These are phyloP conservation scores for Tolypocladium tundrense DNA, from an alignment of 2,329 filamentous ascomycete species.

Conservation along the genomic window DNA sequence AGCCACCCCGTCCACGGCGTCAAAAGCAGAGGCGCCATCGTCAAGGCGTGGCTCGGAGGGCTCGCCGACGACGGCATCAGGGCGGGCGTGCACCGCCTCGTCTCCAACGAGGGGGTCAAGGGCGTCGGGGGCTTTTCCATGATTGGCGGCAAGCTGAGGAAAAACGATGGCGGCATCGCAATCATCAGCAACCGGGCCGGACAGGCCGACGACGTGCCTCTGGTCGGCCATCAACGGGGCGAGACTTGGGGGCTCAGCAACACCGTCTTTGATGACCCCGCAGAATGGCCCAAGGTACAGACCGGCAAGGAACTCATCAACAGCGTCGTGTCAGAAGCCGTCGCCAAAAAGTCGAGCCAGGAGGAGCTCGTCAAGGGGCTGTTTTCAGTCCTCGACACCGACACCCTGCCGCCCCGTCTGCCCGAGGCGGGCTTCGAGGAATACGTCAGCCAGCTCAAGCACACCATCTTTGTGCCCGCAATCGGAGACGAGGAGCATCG, in stretches of 20 bases:
- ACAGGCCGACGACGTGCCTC: conserved; percentile 42
- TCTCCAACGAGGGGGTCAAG: conserved; percentile 41
- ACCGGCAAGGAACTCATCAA: conserved; percentile 37
- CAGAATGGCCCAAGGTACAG: conserved; percentile 51
- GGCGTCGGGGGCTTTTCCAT: conserved; percentile 58
- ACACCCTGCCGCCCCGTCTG: conserved; percentile 39
- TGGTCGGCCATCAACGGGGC: conserved; percentile 41
- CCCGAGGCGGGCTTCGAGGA: conserved; percentile 39
- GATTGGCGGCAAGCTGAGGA: conserved; percentile 50
- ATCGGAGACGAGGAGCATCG: conserved; percentile 40
- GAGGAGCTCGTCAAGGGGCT: conserved; percentile 39
- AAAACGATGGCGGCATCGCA: conserved; percentile 40
- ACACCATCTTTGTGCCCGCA: conserved; percentile 51
- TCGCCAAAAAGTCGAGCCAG: conserved; percentile 26
- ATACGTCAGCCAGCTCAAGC: conserved; percentile 40
- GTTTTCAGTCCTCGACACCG: conserved; percentile 44
- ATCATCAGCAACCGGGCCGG: conserved; percentile 53
- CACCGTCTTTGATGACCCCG: conserved; percentile 41
- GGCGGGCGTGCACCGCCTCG: conserved; percentile 40
- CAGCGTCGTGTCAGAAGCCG: conserved; percentile 29
- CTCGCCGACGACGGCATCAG: conserved; percentile 35
- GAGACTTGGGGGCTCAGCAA: conserved; percentile 54
- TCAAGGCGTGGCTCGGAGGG: conserved; percentile 50
- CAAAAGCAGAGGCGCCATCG: conserved; percentile 53
- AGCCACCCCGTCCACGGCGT: conserved; percentile 42